Conservation (phyloP, 2,329 filamentous ascomycete species). For the Monascus ruber region DNA sequence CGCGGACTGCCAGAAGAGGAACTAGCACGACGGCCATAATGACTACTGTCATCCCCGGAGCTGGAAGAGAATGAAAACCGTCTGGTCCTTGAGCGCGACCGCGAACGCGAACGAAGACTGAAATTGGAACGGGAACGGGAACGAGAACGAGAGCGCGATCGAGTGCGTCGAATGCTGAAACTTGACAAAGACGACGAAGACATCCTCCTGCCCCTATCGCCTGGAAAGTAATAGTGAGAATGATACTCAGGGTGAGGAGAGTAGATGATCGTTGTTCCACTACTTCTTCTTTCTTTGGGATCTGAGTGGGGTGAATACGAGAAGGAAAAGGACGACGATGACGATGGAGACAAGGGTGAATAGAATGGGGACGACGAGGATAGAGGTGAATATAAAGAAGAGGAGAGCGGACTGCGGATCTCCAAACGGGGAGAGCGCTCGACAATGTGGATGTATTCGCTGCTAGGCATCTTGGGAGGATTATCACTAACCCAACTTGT, state of each 20-base stretch:
- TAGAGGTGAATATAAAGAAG: background rate
- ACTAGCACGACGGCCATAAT: background rate
- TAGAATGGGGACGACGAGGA: background rate
- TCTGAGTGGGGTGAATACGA: background rate
- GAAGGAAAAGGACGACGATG: background rate
- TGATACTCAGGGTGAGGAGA: background rate
- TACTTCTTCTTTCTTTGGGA: background rate
- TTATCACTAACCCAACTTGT: too few relatives aligned
- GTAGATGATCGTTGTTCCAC: background rate
- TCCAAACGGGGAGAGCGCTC: conserved; percentile 3
- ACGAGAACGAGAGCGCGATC: background rate
- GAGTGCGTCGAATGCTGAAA: background rate
- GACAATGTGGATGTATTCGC: background rate
- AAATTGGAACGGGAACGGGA: background rate
- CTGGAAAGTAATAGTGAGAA: background rate
- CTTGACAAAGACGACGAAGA: background rate
- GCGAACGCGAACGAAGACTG: background rate
- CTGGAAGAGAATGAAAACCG: background rate
- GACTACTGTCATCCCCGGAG: background rate
- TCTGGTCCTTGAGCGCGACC: background rate
- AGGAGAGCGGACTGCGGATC: conserved; percentile 4
- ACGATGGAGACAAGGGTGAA: background rate
- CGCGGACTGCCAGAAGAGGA: background rate
- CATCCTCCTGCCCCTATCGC: background rate
- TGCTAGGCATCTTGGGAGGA: background rate